Conservation (phyloP, 352 stramenopile species). For the Phytophthora lateralis region DNA sequence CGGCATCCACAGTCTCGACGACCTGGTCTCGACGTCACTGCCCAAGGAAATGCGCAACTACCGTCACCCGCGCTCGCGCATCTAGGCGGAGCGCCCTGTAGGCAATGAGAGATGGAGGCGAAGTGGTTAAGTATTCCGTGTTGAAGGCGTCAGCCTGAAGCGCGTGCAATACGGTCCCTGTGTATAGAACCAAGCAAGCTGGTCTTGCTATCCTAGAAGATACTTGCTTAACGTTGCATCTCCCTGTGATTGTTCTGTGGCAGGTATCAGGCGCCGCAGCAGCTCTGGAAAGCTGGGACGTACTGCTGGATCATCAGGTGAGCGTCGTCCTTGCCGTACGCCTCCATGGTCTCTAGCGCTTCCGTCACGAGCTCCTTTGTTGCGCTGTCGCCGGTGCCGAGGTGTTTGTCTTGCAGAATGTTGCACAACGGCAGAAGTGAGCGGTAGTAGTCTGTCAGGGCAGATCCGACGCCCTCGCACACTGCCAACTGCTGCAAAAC, state of each 20-base stretch:
- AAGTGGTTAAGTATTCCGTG: conserved; percentile 18
- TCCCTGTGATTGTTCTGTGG: background rate
- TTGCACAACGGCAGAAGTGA: conserved; percentile 82
- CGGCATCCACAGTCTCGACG: conserved; percentile 89
- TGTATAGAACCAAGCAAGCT: conserved; percentile 23
- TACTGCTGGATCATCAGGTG: conserved; percentile 80
- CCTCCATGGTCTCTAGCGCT: conserved; percentile 73
- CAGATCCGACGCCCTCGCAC: conserved; percentile 69
- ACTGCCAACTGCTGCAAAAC: conserved; percentile 77
- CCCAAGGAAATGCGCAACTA: conserved; percentile 89
- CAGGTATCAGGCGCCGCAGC: conserved; percentile 27
- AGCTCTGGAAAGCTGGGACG: conserved; percentile 71
- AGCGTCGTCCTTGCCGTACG: conserved; percentile 72
- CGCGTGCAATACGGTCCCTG: conserved; percentile 20
- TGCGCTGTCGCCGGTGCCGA: conserved; percentile 65
- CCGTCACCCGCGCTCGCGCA: conserved; percentile 87
- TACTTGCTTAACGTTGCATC: background rate
- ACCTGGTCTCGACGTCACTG: conserved; percentile 90
- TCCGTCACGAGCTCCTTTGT: conserved; percentile 69
- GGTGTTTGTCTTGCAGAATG: conserved; percentile 79
- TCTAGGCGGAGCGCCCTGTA: conserved; percentile 43
- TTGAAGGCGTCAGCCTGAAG: conserved; percentile 6
- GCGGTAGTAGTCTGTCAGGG: conserved; percentile 71
- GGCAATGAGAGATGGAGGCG: conserved; percentile 3
- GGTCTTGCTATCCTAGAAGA: conserved; percentile 2